Evolutionary conservation across 306 rosid species (phyloP), one percentile per base, ranked within the genome.

Genomic region (Astragalus glycyphyllos): DNA sequence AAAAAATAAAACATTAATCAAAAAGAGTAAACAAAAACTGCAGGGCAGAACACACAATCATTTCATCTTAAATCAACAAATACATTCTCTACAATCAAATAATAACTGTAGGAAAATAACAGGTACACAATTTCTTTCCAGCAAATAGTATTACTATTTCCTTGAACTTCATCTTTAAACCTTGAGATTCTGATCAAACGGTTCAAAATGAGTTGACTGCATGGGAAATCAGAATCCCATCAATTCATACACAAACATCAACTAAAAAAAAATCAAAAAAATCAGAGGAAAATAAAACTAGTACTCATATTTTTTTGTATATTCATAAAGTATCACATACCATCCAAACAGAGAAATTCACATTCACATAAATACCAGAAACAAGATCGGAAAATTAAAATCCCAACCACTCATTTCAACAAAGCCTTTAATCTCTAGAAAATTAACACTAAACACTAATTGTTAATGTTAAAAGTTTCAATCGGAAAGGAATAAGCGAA

Each of bases 401-500:
- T 29, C 40, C 41, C 58, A 13, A 32, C 58, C 10, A 14, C 58
- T 13, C 71, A 4, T 23, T 64, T 23, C 26, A 64, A n/a, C 38
- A 11, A 11, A n/a, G 40, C 32, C 47, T 50, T 31, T 7, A 23
- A 50, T 15, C 57, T 15, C 31, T 26, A 26, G 23, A 20, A 20
- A 20, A 20, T 20, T 20, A 26, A 26, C 31, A 3, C 31, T 26
- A 26, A 26, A 26, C 31, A 2, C 2, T 26, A 26, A 1, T 26
- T 26, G 31, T 26, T 26, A 26, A 26, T 26, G 31, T 26, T 26
- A 26, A 26, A 26, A 40, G n/a, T 6, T 40, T 50, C 57, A 65
- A 13, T 65, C 45, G 0, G 87, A 82, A 53, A 91, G 60, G 55
- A 86, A 91, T 7, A 74, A 45, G 0, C 68, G 85, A 82, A 91